phyloP scores from a whole-genome alignment of 495 filamentous ascomycete genomes.

The Aspergillus bertholletiae region DNA sequence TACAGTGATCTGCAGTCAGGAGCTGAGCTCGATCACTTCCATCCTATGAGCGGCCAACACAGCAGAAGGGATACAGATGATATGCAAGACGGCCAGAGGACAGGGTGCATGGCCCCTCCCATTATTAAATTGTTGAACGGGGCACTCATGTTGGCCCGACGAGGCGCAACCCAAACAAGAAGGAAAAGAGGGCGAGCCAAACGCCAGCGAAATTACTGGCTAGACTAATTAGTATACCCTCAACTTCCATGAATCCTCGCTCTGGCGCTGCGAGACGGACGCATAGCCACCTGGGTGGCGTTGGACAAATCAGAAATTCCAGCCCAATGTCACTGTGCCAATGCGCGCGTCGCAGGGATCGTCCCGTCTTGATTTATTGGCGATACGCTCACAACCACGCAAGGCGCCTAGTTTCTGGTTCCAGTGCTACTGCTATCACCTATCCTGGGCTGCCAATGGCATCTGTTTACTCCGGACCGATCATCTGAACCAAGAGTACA shows the following conservation, averaged over 20 bases:
- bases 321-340: background rate
- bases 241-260: background rate
- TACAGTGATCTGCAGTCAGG: background rate
- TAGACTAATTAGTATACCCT: background rate
- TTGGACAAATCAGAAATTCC: conserved; percentile 15
- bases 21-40: background rate
- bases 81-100: background rate
- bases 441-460: background rate
- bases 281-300: conserved; percentile 11
- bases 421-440: too few relatives aligned
- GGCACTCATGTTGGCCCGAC: background rate
- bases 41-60: background rate
- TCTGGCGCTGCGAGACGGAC: background rate
- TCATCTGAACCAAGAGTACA: background rate
- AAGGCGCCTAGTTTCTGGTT: background rate
- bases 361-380: background rate
- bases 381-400: background rate
- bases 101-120: background rate
- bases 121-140: background rate
- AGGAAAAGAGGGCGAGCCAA: background rate
- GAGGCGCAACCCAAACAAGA: background rate
- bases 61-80: background rate
- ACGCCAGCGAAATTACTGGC: background rate
- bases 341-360: background rate
- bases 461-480: background rate